Base-by-base conservation (phyloP, 352 stramenopile species). In the Phytopythium kandeliae region DNA sequence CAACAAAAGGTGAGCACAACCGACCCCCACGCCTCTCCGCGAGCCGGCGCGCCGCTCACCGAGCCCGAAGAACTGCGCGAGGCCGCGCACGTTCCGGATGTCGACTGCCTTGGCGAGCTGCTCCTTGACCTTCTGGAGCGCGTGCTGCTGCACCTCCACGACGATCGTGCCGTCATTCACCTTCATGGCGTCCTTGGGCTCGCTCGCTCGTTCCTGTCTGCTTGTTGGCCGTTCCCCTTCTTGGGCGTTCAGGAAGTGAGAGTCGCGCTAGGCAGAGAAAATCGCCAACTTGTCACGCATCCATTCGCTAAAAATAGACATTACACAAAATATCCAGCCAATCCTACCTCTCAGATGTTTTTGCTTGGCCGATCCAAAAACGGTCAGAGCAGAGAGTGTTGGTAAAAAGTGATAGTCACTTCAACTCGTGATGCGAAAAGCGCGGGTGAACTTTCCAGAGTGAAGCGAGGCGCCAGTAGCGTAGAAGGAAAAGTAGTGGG, bases 41-140 rank as follows among this genome's bases (percentile, higher is more conserved):
- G 10, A 43, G 4, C 28, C 8, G 35, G 26, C 31, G 51, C 71
- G 44, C 43, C 7, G 6, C 40, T 9, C 31, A 87, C 76, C 79
- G 30, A 94, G 70, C 2, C 83, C 83, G 40, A 94, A 89, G 69
- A 94, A 94, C 28, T 84, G 66, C 35, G 74, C 65, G 55, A 94
- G 59, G n/a, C 83, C 83, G 46, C 83, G 80, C 48, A 91, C 71
- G 58, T 94, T 94, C 36, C 68, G 69, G 28, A 91, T 60, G 45
- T 86, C 80, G 42, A 89, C 58, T 28, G 85, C 60, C 62, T 89
- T 71, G 22, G 71, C 37, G 21, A 94, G 43, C 57, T 89, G 68
- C 38, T 85, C 81, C 62, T 80, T 80, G 41, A 87, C 37, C 51
- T 81, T 78, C 49, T 78, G 64, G 51, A 94, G 47, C 55, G 65